These are phyloP conservation scores for Echinochloa phyllopogon DNA, from an alignment of 176 grass and related monocot species.

Conservation along the genomic window DNA sequence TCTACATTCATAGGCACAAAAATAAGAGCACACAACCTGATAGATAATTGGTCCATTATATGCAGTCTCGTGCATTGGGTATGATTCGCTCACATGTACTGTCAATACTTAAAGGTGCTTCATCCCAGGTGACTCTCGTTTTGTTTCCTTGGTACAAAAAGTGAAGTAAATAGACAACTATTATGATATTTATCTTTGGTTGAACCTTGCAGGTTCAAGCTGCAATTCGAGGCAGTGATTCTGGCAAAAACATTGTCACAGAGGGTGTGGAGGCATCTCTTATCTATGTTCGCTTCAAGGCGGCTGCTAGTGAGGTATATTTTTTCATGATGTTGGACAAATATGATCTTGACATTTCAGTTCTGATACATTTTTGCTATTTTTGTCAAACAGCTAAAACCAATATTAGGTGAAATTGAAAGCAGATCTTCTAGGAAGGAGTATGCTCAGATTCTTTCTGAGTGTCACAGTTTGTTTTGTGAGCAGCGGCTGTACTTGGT, in stretches of 20 bases:
- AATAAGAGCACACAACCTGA: slow-evolving; percentile 28
- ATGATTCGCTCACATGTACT: slow-evolving; percentile 94
- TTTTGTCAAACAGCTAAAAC: slow-evolving; percentile 78
- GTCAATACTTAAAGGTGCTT: slow-evolving; percentile 94
- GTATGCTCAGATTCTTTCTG: slow-evolving; percentile 80
- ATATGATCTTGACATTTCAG: slow-evolving; percentile 9
- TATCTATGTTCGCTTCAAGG: slow-evolving; percentile 99
- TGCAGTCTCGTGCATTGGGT: slow-evolving; percentile 88
- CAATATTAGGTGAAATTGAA: slow-evolving; percentile 90
- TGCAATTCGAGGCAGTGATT: slow-evolving; percentile 76
- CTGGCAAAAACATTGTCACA: slow-evolving; percentile 71
- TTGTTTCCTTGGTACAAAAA: slow-evolving; percentile 44
- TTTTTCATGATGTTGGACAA: slow-evolving; percentile 26
- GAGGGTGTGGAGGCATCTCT: slow-evolving; percentile 95
- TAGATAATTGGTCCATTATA: slow-evolving; percentile 41
- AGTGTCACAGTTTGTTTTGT: slow-evolving; percentile 94
- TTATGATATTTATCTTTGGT: slow-evolving; percentile 25
- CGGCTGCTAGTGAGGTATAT: slow-evolving; percentile 89
- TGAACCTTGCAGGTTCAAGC: slow-evolving; percentile 75
- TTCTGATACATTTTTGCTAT: slow-evolving; percentile 25
- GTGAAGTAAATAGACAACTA: slow-evolving; percentile 19
- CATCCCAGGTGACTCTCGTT: slow-evolving; percentile 72
- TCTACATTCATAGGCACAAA: slow-evolving; percentile 30
- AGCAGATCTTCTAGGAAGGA: slow-evolving; percentile 91
- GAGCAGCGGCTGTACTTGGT: slow-evolving; percentile 94